Evolutionary conservation across 768 basidiomycete genomes (phyloP).

Genomic region (Stropharia rugosoannulata): DNA sequence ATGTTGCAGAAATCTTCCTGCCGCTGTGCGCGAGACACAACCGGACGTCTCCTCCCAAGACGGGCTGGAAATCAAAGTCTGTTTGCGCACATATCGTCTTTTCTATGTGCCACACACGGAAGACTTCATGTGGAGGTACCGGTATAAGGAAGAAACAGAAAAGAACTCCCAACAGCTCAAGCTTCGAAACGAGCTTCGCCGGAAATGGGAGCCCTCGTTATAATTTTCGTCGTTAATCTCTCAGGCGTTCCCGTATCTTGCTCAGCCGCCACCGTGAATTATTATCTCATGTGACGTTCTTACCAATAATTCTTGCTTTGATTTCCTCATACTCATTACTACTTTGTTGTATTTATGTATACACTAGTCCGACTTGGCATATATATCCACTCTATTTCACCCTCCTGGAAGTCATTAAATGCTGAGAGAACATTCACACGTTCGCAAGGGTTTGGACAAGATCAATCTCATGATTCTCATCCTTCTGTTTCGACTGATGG

Average conservation of each 20-base stretch:
- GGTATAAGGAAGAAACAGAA: constrained; percentile 39
- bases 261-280: neutral
- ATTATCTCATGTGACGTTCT: constrained; percentile 4
- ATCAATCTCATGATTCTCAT: too few species aligned
- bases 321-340: constrained; percentile 1
- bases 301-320: neutral
- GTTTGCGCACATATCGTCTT: constrained; percentile 76
- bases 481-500: too few species aligned
- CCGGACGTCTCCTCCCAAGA: constrained; percentile 53
- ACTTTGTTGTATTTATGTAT: constrained; percentile 8
- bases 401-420: neutral
- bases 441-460: too few species aligned
- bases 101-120: constrained; percentile 77
- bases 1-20: constrained; percentile 38
- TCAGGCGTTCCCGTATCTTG: neutral
- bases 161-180: constrained; percentile 27
- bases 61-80: constrained; percentile 80
- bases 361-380: neutral
- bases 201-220: constrained; percentile 28
- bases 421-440: too few species aligned
- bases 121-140: constrained; percentile 55
- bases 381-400: neutral
- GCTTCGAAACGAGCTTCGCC: constrained; percentile 30
- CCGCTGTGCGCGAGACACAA: constrained; percentile 30
- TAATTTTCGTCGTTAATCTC: neutral